Evolutionary conservation across 495 filamentous ascomycete genomes (phyloP).

Genomic region (Trichoderma parareesei): DNA sequence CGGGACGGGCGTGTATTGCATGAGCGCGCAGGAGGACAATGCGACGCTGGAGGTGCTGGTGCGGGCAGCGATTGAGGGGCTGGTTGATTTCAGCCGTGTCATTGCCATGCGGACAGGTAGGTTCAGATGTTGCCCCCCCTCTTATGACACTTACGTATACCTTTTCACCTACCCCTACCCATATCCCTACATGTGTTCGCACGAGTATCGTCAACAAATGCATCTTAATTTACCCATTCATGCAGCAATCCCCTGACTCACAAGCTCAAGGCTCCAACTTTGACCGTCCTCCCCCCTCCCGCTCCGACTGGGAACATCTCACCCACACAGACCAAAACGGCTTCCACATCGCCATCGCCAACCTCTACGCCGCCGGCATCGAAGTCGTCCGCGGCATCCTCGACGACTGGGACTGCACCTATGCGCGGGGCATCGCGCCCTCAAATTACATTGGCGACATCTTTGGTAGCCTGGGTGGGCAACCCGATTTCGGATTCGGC

Average conservation of each 20-base stretch:
- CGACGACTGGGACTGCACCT: conserved; percentile 49
- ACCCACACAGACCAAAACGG: conserved; percentile 50
- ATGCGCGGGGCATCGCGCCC: conserved; percentile 49
- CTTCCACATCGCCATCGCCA: conserved; percentile 50
- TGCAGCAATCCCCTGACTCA: background rate
- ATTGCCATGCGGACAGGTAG: conserved; percentile 61
- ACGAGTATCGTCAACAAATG: background rate
- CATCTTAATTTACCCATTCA: background rate
- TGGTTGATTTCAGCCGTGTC: conserved; percentile 59
- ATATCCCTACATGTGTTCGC: too few species aligned
- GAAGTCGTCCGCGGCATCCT: conserved; percentile 62
- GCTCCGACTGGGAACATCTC: conserved; percentile 47
- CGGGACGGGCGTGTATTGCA: conserved; percentile 59
- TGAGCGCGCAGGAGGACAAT: conserved; percentile 68
- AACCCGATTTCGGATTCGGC: conserved; percentile 58
- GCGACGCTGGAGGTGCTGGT: conserved; percentile 60
- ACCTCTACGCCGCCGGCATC: conserved; percentile 60
- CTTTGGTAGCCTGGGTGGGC: conserved; percentile 56
- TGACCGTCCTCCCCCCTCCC: conserved; percentile 55
- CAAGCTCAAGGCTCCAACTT: conserved; percentile 50
- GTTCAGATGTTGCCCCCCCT: background rate
- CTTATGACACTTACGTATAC: background rate
- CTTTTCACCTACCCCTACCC: background rate
- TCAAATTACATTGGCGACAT: conserved; percentile 69
- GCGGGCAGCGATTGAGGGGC: conserved; percentile 43